phyloP scores from a whole-genome alignment of 805 yeast genomes.

The Grigorovia yakushimaensis region DNA sequence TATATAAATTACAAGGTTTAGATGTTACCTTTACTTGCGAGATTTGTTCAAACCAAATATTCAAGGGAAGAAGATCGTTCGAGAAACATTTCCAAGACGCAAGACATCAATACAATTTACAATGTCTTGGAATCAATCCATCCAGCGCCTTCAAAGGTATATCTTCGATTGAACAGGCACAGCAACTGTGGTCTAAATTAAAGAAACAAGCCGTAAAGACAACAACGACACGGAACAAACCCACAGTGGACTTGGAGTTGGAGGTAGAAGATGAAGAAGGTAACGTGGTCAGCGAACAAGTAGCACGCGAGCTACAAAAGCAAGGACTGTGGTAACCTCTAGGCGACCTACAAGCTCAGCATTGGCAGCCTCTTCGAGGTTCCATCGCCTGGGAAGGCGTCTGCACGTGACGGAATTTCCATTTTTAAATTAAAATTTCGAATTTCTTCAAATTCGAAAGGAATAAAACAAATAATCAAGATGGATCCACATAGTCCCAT shows the following conservation, averaged over 20 bases:
- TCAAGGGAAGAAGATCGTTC: conserved; percentile 64
- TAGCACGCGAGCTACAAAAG: conserved; percentile 73
- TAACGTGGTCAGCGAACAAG: conserved; percentile 78
- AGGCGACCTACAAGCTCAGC: too few species aligned
- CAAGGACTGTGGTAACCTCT: conserved; percentile 77
- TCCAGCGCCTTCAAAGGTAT: conserved; percentile 51
- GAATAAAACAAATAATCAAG: not conserved
- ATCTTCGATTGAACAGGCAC: conserved; percentile 57
- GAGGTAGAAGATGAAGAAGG: conserved; percentile 93
- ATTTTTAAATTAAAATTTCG: not conserved
- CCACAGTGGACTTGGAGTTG: conserved; percentile 34
- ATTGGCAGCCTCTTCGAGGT: too few species aligned
- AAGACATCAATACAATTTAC: conserved; percentile 64
- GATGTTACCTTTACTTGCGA: conserved; percentile 69
- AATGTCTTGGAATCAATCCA: conserved; percentile 60
- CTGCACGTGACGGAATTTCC: not conserved
- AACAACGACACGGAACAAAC: not conserved
- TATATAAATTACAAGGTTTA: conserved; percentile 81
- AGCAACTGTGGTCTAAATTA: conserved; percentile 42
- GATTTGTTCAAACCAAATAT: conserved; percentile 68
- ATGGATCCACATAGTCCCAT: conserved; percentile 30
- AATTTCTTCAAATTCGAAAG: not conserved
- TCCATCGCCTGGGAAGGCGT: not conserved
- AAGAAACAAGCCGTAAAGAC: not conserved
- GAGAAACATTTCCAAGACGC: conserved; percentile 66